phyloP scores from a whole-genome alignment of 176 grass and related monocot species.

The Themeda triandra region DNA sequence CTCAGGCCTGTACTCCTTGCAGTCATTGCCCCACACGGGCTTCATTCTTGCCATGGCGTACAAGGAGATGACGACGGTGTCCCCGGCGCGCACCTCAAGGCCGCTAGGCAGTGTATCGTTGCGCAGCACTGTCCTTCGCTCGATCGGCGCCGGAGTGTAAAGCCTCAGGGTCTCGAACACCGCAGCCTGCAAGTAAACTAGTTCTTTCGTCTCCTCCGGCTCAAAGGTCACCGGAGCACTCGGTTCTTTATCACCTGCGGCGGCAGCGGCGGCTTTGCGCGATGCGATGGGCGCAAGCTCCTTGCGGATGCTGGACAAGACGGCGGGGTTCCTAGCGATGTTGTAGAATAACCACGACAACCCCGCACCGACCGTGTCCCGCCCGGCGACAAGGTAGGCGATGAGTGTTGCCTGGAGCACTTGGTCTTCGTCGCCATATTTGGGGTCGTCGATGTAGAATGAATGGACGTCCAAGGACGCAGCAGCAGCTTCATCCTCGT shows the following conservation, averaged over 20 bases:
- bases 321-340: constrained; percentile 7
- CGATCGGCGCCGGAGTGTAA: not conserved
- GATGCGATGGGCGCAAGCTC: constrained; percentile 7
- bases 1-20: not conserved
- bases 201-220: not conserved
- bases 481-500: not conserved
- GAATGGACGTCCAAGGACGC: not conserved
- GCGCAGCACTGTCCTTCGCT: constrained; percentile 11
- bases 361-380: constrained; percentile 22
- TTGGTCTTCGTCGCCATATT: not conserved
- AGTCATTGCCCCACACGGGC: not conserved
- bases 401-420: constrained; percentile 2
- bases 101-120: not conserved
- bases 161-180: constrained; percentile 40
- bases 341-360: constrained; percentile 43
- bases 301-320: constrained; percentile 5
- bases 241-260: too few relatives aligned
- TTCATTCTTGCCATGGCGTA: constrained; percentile 6
- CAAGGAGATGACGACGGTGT: not conserved
- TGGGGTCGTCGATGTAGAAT: not conserved
- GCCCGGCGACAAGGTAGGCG: constrained; percentile 19
- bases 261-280: too few relatives aligned
- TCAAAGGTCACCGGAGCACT: not conserved
- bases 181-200: constrained; percentile 41
- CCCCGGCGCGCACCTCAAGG: not conserved